These are phyloP conservation scores for Pseudogymnoascus sp. DNA, from an alignment of 2,329 filamentous ascomycete species.

Conservation along the genomic window DNA sequence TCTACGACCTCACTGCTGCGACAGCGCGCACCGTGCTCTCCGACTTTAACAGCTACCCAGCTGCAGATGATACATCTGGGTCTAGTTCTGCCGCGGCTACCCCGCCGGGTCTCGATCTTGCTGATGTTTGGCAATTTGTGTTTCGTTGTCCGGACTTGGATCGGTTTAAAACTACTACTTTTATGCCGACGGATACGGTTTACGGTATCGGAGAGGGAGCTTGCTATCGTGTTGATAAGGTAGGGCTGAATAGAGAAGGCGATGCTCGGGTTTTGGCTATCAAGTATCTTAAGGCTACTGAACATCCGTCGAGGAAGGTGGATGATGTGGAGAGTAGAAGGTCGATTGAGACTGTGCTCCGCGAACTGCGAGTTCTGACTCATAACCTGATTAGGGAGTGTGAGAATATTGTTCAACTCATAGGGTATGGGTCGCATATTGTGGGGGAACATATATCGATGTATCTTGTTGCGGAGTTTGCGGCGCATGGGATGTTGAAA, in stretches of 20 bases:
- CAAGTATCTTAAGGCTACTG: not conserved
- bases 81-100: not conserved
- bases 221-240: not conserved
- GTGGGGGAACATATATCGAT: not conserved
- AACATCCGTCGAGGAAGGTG: not conserved
- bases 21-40: not conserved
- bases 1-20: not conserved
- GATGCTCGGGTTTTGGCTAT: not conserved
- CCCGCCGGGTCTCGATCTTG: not conserved
- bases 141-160: not conserved
- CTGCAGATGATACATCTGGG: not conserved
- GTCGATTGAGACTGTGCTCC: not conserved
- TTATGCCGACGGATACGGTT: not conserved
- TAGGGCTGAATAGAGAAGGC: not conserved
- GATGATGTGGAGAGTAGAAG: not conserved
- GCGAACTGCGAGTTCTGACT: not conserved
- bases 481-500: not conserved
- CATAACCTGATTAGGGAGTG: not conserved
- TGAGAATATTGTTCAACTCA: not conserved
- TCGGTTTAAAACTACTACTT: not conserved
- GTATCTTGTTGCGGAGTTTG: constrained; percentile 2
- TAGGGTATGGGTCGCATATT: not conserved
- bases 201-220: not conserved
- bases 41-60: not conserved
- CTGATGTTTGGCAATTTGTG: not conserved